Conservation (phyloP, 257 asterid genomes). For the Leonotis leonurus region DNA sequence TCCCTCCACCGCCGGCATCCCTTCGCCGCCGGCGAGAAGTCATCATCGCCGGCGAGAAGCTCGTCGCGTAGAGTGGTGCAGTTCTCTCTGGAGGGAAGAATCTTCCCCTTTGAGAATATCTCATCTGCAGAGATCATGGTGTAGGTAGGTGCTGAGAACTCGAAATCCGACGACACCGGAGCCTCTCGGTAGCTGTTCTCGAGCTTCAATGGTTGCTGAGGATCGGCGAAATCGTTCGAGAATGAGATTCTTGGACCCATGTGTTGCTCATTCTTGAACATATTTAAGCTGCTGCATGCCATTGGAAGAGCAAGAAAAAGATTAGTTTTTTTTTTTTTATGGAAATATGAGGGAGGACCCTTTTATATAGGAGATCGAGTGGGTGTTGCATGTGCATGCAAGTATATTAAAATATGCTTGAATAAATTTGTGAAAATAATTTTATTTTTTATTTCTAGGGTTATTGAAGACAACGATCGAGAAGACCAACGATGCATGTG, state of each 20-base stretch:
- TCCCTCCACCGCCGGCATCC: constrained; percentile 60
- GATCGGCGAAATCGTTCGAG: constrained; percentile 73
- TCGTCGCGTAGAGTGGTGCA: constrained; percentile 58
- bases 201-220: constrained; percentile 40
- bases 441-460: background rate
- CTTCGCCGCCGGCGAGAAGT: constrained; percentile 22
- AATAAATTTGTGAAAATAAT: background rate
- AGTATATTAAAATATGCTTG: background rate
- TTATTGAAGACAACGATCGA: constrained; percentile 23
- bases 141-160: constrained; percentile 45
- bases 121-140: constrained; percentile 71
- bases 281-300: constrained; percentile 77
- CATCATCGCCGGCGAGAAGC: constrained; percentile 55
- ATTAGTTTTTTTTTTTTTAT: background rate
- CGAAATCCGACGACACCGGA: constrained; percentile 77
- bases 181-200: constrained; percentile 68
- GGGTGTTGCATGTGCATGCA: constrained; percentile 34
- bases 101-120: constrained; percentile 62
- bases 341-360: constrained; percentile 14
- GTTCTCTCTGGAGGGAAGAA: constrained; percentile 45
- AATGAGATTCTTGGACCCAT: constrained; percentile 80
- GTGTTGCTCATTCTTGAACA: constrained; percentile 67
- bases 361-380: constrained; percentile 32
- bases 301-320: constrained; percentile 9
- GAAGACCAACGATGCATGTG: constrained; percentile 20